Evolutionary conservation across 352 stramenopile species (phyloP), one percentile per base, ranked within the genome.

Genomic region (Phytophthora hybrid): DNA sequence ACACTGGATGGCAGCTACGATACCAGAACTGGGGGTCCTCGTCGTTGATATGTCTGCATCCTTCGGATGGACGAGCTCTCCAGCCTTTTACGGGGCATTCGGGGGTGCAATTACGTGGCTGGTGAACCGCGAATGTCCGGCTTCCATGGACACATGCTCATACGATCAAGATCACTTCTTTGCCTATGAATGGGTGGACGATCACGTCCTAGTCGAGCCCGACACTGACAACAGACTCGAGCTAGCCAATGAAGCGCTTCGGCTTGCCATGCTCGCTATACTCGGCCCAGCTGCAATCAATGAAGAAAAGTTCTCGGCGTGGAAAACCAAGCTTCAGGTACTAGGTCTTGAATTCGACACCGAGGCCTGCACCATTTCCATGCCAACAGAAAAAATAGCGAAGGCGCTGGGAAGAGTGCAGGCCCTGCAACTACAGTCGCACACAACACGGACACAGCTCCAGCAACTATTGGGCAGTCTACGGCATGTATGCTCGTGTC

Each of bases 321-420:
- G 26, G 59, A 32, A 49, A 19, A 51, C 55, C 11, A 5, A 51
- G 6, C 16, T 34, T 49, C 29, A 61, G 11, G 55, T 51, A 0
- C 55, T 61, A 0, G 47, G 59, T 3, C 44, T 66, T 6, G 46
- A 51, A 18, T 57, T 66, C 8, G 46, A 57, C 59, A 57, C 46
- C 16, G 0, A 2, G 0, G 11, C 13, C 8, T 16, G 41, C 8
- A 66, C 46, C 10, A 26, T 57, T 1, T 66, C 46, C 2, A 58
- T 66, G 26, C 59, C 44, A n/a, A 1, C 0, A 21, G 9, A 8
- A 5, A 66, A 66, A 19, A 46, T 66, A 31, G 29, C 21, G 5
- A 49, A 21, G 19, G 26, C 13, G 8, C 32, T 49, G 2, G 41
- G 16, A 5, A 49, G 16, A 49, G 41, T n/a, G 0, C 41, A 49